These are phyloP conservation scores for Juncus inflexus DNA, from an alignment of 176 grass and related monocot species.

Conservation along the genomic window DNA sequence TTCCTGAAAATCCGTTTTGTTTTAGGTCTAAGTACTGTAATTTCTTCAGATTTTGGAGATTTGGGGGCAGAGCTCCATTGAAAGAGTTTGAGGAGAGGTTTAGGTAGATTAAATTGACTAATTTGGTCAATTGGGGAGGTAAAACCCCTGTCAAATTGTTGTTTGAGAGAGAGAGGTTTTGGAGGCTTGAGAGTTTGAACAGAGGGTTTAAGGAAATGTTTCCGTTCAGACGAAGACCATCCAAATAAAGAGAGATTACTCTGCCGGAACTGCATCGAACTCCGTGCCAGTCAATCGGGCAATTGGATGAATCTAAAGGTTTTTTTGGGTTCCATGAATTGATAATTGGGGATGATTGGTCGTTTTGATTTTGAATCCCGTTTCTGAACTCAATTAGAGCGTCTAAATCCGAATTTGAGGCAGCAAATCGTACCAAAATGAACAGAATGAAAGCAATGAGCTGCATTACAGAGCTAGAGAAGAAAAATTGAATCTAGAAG, in stretches of 20 bases:
- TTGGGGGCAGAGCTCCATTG: conserved; percentile 39
- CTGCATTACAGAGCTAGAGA: conserved; percentile 39
- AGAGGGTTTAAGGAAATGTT: conserved; percentile 54
- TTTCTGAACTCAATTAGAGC: conserved; percentile 66
- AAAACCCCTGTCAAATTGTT: conserved; percentile 56
- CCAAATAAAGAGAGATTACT: conserved; percentile 52
- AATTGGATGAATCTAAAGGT: conserved; percentile 50
- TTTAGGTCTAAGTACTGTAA: conserved; percentile 66
- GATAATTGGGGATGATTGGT: conserved; percentile 32
- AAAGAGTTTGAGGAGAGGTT: conserved; percentile 75
- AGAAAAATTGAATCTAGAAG: not conserved
- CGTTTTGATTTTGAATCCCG: conserved; percentile 38
- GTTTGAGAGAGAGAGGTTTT: conserved; percentile 60
- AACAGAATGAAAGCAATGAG: conserved; percentile 39
- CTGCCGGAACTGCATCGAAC: conserved; percentile 59
- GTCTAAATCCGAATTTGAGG: conserved; percentile 52
- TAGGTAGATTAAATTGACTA: conserved; percentile 43
- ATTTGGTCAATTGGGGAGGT: conserved; percentile 40
- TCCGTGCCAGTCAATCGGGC: conserved; percentile 70
- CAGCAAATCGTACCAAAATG: conserved; percentile 38
- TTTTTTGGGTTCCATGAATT: conserved; percentile 58
- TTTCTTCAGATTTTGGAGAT: conserved; percentile 51
- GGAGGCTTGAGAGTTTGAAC: conserved; percentile 58
- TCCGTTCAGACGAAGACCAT: conserved; percentile 60
- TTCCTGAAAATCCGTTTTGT: conserved; percentile 48